phyloP scores from a whole-genome alignment of 2,329 filamentous ascomycete genomes.

The Colletotrichum australisinense region DNA sequence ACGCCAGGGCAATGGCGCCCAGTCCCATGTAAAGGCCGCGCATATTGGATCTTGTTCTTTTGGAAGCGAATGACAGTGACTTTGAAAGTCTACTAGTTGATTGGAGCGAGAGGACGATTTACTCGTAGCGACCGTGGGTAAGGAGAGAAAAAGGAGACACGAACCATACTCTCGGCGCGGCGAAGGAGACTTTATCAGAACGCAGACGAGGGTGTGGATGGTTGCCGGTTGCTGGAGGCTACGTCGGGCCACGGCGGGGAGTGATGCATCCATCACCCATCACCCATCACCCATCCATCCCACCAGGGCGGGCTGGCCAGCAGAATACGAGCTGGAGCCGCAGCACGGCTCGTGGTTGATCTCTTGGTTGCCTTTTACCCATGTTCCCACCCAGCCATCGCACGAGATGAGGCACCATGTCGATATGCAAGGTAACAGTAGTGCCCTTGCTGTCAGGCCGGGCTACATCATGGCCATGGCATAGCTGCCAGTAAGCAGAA shows the following conservation, averaged over 20 bases:
- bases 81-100: slow-evolving; percentile 43
- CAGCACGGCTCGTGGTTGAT: slow-evolving; percentile 20
- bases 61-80: slow-evolving; percentile 41
- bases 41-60: slow-evolving; percentile 42
- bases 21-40: slow-evolving; percentile 45
- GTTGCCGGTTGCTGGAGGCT: background rate
- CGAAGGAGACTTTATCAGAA: slow-evolving; percentile 11
- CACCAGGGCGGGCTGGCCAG: background rate
- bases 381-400: background rate
- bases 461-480: slow-evolving; percentile 7
- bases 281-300: slow-evolving; percentile 40
- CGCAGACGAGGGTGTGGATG: background rate
- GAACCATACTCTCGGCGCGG: background rate
- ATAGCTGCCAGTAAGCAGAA: background rate
- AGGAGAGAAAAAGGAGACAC: background rate
- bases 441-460: background rate
- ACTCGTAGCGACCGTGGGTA: slow-evolving; percentile 9
- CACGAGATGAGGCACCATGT: background rate
- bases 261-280: background rate
- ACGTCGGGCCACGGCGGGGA: background rate
- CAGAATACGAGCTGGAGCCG: slow-evolving; percentile 19
- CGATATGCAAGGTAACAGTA: background rate
- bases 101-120: slow-evolving; percentile 40
- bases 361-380: background rate
- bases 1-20: slow-evolving; percentile 45